Evolutionary conservation across 805 yeast genomes (phyloP), one percentile per base, ranked within the genome.

Genomic region (Zygoascus biomembranicola): DNA sequence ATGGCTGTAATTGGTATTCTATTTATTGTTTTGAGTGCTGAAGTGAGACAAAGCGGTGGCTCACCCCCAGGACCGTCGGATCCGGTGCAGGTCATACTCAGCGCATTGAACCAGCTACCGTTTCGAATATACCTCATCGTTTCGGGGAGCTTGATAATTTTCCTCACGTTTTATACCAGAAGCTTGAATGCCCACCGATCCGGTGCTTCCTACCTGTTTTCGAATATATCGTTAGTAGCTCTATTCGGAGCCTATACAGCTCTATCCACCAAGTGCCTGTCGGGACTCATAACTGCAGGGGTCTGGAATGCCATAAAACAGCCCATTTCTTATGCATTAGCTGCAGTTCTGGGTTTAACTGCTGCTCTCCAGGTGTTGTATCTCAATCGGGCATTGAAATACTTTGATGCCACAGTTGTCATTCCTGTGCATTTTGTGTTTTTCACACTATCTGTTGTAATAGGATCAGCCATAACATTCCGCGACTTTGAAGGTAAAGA

Each of bases 361-460:
- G 76, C 78, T 0, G 61, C 70, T 1, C 58, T 72, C 41, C 79
- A 77, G 56, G 67, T 76, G 32, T 61, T 66, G 35, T 66, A 69
- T 32, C 61, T 77, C 13, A 70, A 71, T 55, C 66, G 69, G 16
- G 71, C 76, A 2, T 62, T 77, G 42, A 66, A 66, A 41, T 59
- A 64, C 13, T 76, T 73, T 51, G 71, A 71, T 16, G 73, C 77
- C 2, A 74, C 78, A 41, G 69, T 72, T 6, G 80, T 77, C 2
- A 73, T 77, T 8, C 81, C 81, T 0, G 69, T 76, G 41, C 80
- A 77, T 58, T 77, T 76, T 64, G 76, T 71, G 5, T 69, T 74
- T 35, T 77, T 77, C 66, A 75, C 78, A 0, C 55, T 72, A 9
- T 69, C 76, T 2, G 77, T 75, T 2, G 65, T 73, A 28, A 37